phyloP scores from a whole-genome alignment of 2,329 filamentous ascomycete genomes.

The Sclerotiophoma versabilis region DNA sequence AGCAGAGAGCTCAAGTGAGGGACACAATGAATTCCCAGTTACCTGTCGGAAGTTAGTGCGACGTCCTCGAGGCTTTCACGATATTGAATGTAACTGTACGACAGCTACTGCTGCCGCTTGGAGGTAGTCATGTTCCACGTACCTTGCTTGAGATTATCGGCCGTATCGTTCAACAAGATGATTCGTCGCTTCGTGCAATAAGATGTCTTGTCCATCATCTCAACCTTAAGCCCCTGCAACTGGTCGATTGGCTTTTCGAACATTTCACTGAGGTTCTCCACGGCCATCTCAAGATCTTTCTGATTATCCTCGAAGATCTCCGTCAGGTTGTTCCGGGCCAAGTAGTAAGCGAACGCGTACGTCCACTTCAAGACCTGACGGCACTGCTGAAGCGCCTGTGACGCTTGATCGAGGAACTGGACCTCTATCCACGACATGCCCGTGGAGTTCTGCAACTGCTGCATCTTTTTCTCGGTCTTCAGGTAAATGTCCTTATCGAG shows the following conservation, averaged over 20 bases:
- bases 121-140: conserved; percentile 45
- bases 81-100: neutral
- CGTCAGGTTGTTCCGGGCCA: conserved; percentile 93
- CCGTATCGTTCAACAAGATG: conserved; percentile 90
- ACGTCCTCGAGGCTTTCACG: neutral
- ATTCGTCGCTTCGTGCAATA: conserved; percentile 94
- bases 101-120: neutral
- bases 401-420: conserved; percentile 92
- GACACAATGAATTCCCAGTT: conserved; percentile 45
- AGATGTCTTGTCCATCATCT: conserved; percentile 97
- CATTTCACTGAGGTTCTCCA: conserved; percentile 97
- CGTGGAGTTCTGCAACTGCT: conserved; percentile 88
- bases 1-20: conserved; percentile 22
- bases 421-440: conserved; percentile 99
- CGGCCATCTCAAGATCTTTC: conserved; percentile 95
- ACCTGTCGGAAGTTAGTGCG: conserved; percentile 26
- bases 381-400: conserved; percentile 91
- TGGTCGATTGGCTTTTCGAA: conserved; percentile 96
- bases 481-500: conserved; percentile 94
- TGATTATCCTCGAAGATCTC: conserved; percentile 99
- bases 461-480: conserved; percentile 99
- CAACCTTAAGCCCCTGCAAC: conserved; percentile 85
- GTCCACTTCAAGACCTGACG: conserved; percentile 99
- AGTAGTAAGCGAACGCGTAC: conserved; percentile 97
- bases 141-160: conserved; percentile 89